These are phyloP conservation scores for Primulina huaijiensis DNA, from an alignment of 257 asterid genomes.

Conservation along the genomic window DNA sequence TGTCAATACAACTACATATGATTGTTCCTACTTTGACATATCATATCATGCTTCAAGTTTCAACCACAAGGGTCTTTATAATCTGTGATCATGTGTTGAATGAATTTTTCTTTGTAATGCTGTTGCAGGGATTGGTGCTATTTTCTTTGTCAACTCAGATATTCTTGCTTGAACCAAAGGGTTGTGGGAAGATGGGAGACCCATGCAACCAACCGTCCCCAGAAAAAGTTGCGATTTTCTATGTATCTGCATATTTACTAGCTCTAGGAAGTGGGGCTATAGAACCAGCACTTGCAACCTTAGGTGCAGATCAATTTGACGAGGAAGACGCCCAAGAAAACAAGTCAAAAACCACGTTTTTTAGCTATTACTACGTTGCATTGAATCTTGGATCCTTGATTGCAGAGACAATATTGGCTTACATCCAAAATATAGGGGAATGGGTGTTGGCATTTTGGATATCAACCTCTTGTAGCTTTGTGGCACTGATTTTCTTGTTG, in stretches of 20 bases:
- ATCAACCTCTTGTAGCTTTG: constrained; percentile 65
- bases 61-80: not conserved
- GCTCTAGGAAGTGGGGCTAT: constrained; percentile 89
- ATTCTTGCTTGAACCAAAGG: constrained; percentile 70
- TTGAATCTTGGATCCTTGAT: constrained; percentile 67
- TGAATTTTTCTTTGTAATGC: not conserved
- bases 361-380: constrained; percentile 75
- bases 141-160: constrained; percentile 62
- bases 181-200: constrained; percentile 57
- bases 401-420: constrained; percentile 70
- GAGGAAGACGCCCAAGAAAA: constrained; percentile 65
- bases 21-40: not conserved
- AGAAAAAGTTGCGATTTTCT: constrained; percentile 54
- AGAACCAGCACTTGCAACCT: constrained; percentile 78
- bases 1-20: not conserved
- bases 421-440: constrained; percentile 58
- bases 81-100: not conserved
- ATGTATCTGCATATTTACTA: constrained; percentile 55
- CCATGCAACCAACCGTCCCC: constrained; percentile 49
- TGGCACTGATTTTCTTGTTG: constrained; percentile 46
- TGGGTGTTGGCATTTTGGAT: constrained; percentile 84
- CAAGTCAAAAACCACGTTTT: constrained; percentile 55
- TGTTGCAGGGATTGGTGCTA: constrained; percentile 56
- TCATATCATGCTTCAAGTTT: not conserved
- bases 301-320: constrained; percentile 85